These are phyloP conservation scores for Cicer pinnatifidum DNA, from an alignment of 306 rosid species.

Conservation along the genomic window DNA sequence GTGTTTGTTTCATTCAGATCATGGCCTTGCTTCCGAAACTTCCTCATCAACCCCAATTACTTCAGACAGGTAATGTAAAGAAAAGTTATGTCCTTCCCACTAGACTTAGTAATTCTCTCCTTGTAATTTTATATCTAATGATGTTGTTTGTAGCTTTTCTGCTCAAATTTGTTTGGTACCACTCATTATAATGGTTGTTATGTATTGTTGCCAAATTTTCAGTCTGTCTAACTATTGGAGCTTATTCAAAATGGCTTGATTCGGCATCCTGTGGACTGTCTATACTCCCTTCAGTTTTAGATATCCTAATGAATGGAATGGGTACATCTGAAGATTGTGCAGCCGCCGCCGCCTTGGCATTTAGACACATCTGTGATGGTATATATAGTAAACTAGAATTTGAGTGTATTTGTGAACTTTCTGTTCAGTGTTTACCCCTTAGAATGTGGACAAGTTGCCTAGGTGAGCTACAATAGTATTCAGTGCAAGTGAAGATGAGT, in stretches of 20 bases:
- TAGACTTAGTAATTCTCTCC: slow-evolving; percentile 26
- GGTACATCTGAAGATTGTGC: slow-evolving; percentile 93
- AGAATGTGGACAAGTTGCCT: slow-evolving; percentile 35
- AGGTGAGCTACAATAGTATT: slow-evolving; percentile 37
- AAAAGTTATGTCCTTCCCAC: slow-evolving; percentile 3
- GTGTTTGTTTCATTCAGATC: slow-evolving; percentile 58
- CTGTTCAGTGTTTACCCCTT: slow-evolving; percentile 43
- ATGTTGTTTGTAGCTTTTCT: slow-evolving; percentile 13
- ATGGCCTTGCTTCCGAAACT: slow-evolving; percentile 83
- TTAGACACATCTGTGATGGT: slow-evolving; percentile 97
- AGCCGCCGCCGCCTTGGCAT: slow-evolving; percentile 97
- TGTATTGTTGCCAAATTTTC: slow-evolving; percentile 52
- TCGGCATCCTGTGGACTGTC: slow-evolving; percentile 79
- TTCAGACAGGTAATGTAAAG: slow-evolving; percentile 82
- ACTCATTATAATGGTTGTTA: slow-evolving; percentile 25
- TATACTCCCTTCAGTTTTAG: slow-evolving; percentile 82
- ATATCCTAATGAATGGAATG: slow-evolving; percentile 92
- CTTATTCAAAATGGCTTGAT: slow-evolving; percentile 97
- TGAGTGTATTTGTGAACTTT: slow-evolving; percentile 38
- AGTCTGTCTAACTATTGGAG: slow-evolving; percentile 94
- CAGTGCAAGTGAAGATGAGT: slow-evolving; percentile 37
- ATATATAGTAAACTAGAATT: slow-evolving; percentile 49
- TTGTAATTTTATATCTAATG: slow-evolving; percentile 39
- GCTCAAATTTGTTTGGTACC: slow-evolving; percentile 31
- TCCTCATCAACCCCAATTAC: slow-evolving; percentile 87